Conservation (phyloP, 2,329 filamentous ascomycete genomes). For the Calonectria leucothoes region DNA sequence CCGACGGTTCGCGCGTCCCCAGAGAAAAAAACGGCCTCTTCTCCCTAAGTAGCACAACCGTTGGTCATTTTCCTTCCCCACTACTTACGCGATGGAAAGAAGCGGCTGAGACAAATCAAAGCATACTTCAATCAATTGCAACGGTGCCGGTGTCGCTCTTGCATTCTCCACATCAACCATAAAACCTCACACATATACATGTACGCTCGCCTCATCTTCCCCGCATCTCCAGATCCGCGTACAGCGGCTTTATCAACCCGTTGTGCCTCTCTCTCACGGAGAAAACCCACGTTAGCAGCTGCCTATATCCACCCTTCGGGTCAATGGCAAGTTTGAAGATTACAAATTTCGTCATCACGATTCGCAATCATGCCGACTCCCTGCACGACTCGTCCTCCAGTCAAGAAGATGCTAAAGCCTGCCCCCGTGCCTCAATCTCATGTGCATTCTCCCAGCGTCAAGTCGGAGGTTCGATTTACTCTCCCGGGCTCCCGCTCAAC, state of each 20-base stretch:
- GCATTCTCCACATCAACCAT: constrained; percentile 6
- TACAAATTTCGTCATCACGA: neutral
- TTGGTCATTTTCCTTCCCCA: constrained; percentile 19
- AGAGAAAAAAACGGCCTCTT: constrained; percentile 13
- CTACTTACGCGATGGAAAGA: constrained; percentile 8
- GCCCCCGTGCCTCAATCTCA: constrained; percentile 34
- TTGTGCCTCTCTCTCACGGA: neutral
- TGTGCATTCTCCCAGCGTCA: constrained; percentile 38
- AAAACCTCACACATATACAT: neutral
- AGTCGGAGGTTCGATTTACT: constrained; percentile 44
- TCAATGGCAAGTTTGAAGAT: neutral
- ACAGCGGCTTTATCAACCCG: neutral
- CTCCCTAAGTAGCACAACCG: neutral
- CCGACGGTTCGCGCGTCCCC: constrained; percentile 15
- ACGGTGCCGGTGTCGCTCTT: constrained; percentile 24
- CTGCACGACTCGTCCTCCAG: constrained; percentile 22
- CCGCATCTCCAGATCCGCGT: neutral
- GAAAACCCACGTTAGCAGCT: neutral
- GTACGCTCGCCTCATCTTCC: neutral
- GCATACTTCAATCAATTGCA: constrained; percentile 5
- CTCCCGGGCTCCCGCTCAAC: constrained; percentile 43
- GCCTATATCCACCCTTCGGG: neutral
- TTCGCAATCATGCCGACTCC: constrained; percentile 33
- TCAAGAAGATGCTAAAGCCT: constrained; percentile 41
- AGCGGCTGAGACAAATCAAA: constrained; percentile 18